Conservation (phyloP, 2,329 filamentous ascomycete genomes). For the Penicillium sp. region DNA sequence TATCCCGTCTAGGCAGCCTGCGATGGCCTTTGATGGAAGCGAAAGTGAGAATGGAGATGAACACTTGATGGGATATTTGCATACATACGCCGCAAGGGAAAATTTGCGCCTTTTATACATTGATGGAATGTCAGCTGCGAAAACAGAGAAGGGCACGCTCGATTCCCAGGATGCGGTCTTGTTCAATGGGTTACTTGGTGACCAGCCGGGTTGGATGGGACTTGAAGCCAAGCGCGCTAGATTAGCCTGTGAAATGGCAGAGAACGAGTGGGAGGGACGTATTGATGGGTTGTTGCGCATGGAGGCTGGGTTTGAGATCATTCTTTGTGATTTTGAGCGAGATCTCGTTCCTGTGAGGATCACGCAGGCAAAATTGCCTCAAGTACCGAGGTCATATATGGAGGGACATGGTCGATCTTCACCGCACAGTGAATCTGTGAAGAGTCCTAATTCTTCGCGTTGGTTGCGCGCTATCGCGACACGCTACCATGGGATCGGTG, state of each 20-base stretch:
- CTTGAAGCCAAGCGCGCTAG: constrained; percentile 52
- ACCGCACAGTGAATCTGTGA: constrained; percentile 1
- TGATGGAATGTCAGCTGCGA: constrained; percentile 67
- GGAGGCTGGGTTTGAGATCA: constrained; percentile 68
- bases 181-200: constrained; percentile 36
- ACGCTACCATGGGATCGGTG: constrained; percentile 34
- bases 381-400: background rate
- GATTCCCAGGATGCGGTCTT: constrained; percentile 65
- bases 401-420: background rate
- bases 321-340: constrained; percentile 60
- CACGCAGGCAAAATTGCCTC: constrained; percentile 22
- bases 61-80: constrained; percentile 55
- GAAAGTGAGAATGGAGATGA: background rate
- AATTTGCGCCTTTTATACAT: constrained; percentile 62
- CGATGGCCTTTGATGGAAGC: background rate
- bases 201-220: background rate
- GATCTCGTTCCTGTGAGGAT: constrained; percentile 39
- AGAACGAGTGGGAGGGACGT: constrained; percentile 47
- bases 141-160: constrained; percentile 61
- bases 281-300: constrained; percentile 65
- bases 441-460: constrained; percentile 5
- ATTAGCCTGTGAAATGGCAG: constrained; percentile 54
- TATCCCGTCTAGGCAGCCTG: background rate
- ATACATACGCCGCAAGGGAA: constrained; percentile 60
- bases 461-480: constrained; percentile 28